Conservation (phyloP, 306 rosid species). For the Glycine soja region DNA sequence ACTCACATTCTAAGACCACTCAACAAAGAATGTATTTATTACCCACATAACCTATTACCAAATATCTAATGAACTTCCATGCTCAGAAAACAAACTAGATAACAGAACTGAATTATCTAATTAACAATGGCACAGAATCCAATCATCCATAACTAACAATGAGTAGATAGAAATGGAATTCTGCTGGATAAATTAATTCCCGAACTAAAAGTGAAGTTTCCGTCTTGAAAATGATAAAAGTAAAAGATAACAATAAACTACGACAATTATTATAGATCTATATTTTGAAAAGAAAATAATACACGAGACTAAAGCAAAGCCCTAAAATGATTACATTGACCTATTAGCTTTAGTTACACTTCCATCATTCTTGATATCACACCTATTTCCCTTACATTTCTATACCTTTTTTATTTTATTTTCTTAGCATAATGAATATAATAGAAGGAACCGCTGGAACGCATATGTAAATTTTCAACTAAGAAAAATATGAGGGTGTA, state of each 20-base stretch:
- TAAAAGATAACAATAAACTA: background rate
- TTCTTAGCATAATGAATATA: background rate
- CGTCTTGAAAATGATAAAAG: background rate
- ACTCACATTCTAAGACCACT: background rate
- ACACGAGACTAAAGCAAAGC: background rate
- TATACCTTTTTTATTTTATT: background rate
- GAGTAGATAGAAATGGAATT: background rate
- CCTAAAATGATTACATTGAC: background rate
- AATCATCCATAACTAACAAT: background rate
- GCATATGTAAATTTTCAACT: background rate
- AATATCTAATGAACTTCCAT: constrained; percentile 2
- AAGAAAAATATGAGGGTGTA: background rate
- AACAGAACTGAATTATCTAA: constrained; percentile 13
- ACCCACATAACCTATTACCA: constrained; percentile 6
- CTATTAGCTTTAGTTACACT: background rate
- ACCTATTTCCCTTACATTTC: background rate
- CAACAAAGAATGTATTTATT: background rate
- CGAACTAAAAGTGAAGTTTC: background rate
- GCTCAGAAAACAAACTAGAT: background rate
- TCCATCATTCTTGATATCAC: background rate
- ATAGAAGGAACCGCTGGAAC: background rate
- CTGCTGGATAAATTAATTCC: background rate
- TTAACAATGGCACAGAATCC: background rate
- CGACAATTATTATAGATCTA: background rate
- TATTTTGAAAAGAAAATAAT: background rate